Conservation (phyloP, 2,329 filamentous ascomycete genomes). For the Aspergillus melleus region DNA sequence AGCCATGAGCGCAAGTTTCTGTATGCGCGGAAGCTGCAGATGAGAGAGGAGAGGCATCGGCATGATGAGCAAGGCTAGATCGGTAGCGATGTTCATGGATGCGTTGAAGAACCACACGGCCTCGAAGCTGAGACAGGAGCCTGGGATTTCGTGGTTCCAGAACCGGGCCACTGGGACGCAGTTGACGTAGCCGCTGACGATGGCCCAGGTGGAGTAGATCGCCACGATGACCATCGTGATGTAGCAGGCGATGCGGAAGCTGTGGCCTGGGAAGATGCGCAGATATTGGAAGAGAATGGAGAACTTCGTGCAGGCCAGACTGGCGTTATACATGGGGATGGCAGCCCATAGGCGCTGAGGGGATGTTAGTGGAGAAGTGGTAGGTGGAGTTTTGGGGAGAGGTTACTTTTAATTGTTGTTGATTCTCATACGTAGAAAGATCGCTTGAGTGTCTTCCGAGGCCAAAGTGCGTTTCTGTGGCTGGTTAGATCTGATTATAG, state of each 20-base stretch:
- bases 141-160: slow-evolving; percentile 38
- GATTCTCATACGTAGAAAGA: slow-evolving; percentile 17
- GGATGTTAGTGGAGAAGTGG: not conserved
- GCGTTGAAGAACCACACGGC: slow-evolving; percentile 46
- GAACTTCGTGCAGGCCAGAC: slow-evolving; percentile 41
- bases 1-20: slow-evolving; percentile 42
- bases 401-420: slow-evolving; percentile 29
- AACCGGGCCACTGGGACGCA: slow-evolving; percentile 44
- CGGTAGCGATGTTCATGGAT: slow-evolving; percentile 43
- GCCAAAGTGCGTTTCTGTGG: slow-evolving; percentile 28
- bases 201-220: slow-evolving; percentile 32
- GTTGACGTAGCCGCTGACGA: slow-evolving; percentile 43
- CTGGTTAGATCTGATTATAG: slow-evolving; percentile 5
- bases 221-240: slow-evolving; percentile 33
- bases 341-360: slow-evolving; percentile 31
- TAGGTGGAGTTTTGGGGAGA: not conserved
- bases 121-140: slow-evolving; percentile 41
- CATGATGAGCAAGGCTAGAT: slow-evolving; percentile 43
- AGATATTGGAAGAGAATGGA: slow-evolving; percentile 50
- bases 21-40: slow-evolving; percentile 42
- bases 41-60: slow-evolving; percentile 44
- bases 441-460: slow-evolving; percentile 26
- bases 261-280: slow-evolving; percentile 41
- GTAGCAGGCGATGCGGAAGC: slow-evolving; percentile 35
- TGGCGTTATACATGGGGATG: slow-evolving; percentile 36